Conservation (phyloP, 2,329 filamentous ascomycete genomes). For the Eurotiales sp. region DNA sequence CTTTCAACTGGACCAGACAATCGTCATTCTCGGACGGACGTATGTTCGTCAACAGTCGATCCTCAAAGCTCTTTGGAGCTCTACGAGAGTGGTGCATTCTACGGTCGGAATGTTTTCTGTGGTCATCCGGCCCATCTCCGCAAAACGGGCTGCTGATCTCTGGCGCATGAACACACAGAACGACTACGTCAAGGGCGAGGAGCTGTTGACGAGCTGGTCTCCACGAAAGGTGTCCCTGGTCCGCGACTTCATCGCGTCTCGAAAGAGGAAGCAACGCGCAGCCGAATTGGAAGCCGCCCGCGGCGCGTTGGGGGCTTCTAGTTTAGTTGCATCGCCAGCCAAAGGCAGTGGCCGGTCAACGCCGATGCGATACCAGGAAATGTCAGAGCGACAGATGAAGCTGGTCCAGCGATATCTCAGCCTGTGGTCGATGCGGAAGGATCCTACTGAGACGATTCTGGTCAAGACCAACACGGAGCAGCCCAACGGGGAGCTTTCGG, state of each 20-base stretch:
- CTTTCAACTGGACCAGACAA: constrained; percentile 74
- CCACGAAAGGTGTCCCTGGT: constrained; percentile 87
- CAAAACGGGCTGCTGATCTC: constrained; percentile 86
- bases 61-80: constrained; percentile 82
- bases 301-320: constrained; percentile 40
- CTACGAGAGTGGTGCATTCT: constrained; percentile 79
- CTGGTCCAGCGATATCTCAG: constrained; percentile 41
- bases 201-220: constrained; percentile 77
- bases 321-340: constrained; percentile 31
- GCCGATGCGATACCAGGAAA: constrained; percentile 31
- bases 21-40: constrained; percentile 78
- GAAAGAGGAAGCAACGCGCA: constrained; percentile 68
- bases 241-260: constrained; percentile 75
- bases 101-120: constrained; percentile 83
- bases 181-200: constrained; percentile 95
- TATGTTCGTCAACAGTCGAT: constrained; percentile 84
- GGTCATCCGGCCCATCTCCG: constrained; percentile 78
- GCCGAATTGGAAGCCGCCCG: constrained; percentile 71
- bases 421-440: constrained; percentile 40
- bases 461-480: constrained; percentile 44
- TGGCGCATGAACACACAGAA: constrained; percentile 96
- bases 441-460: constrained; percentile 41
- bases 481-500: constrained; percentile 35
- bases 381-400: constrained; percentile 35
- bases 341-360: constrained; percentile 34